These are phyloP conservation scores for Pseudisothecium myosuroides DNA, from an alignment of 225 moss, liverwort and hornwort genomes.

Conservation along the genomic window DNA sequence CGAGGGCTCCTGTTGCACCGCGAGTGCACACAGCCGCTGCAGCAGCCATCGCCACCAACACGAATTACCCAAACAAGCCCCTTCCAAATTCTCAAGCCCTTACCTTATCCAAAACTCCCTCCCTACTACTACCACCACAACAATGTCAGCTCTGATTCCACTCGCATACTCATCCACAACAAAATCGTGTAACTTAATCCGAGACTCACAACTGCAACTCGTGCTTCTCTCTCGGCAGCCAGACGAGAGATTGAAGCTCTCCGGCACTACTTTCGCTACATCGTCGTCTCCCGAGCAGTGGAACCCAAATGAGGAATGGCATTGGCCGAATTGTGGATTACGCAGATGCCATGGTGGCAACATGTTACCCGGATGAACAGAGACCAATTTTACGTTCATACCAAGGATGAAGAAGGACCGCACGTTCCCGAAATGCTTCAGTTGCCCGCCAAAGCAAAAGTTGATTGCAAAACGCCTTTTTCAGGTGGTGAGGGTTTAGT, in stretches of 20 bases:
- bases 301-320: neutral
- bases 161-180: neutral
- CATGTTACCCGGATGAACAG: neutral
- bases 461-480: neutral
- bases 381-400: neutral
- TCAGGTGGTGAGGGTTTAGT: neutral
- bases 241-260: neutral
- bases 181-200: neutral
- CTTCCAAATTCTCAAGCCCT: neutral
- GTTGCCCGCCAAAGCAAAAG: neutral
- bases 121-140: neutral
- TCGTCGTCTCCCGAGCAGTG: neutral
- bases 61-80: neutral
- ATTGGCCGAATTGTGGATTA: slow-evolving; percentile 22
- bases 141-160: neutral
- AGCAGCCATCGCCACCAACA: slow-evolving; percentile 21
- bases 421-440: neutral
- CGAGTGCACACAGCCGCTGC: slow-evolving; percentile 11
- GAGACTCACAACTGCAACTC: neutral
- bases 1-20: neutral
- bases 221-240: neutral
- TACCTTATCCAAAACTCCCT: neutral
- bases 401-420: neutral
- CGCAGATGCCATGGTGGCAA: slow-evolving; percentile 18
- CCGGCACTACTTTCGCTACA: neutral